Evolutionary conservation across 768 basidiomycete species (phyloP).

Genomic region (Russula sp.): DNA sequence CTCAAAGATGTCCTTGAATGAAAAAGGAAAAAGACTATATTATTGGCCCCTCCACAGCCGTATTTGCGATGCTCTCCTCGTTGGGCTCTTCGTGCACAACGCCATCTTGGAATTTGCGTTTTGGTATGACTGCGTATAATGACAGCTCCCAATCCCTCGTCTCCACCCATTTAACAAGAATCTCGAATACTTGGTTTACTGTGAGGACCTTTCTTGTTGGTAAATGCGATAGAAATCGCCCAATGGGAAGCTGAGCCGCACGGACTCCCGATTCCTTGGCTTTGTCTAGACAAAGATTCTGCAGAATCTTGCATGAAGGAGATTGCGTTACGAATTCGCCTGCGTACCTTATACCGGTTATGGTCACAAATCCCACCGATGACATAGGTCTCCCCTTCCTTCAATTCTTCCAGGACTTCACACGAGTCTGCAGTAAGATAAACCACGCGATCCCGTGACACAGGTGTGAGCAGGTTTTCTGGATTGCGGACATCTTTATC

Average conservation of each 20-base stretch:
- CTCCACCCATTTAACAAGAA: conserved; percentile 85
- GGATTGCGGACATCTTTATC: conserved; percentile 1
- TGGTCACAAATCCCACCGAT: conserved; percentile 95
- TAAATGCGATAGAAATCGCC: conserved; percentile 77
- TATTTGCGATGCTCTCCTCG: not conserved
- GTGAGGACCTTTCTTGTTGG: conserved; percentile 93
- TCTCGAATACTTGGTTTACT: conserved; percentile 93
- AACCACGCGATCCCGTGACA: conserved; percentile 45
- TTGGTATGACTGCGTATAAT: conserved; percentile 83
- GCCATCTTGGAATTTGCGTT: conserved; percentile 68
- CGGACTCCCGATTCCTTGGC: conserved; percentile 65
- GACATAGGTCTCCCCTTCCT: conserved; percentile 81
- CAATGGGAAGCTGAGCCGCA: conserved; percentile 89
- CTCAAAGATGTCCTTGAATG: conserved; percentile 52
- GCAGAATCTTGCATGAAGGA: conserved; percentile 4
- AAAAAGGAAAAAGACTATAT: not conserved
- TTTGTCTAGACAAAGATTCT: conserved; percentile 89
- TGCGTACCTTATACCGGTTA: conserved; percentile 84
- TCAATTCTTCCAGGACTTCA: conserved; percentile 77
- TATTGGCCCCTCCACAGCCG: not conserved
- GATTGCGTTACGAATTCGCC: not conserved
- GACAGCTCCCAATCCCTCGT: conserved; percentile 80
- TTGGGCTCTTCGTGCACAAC: conserved; percentile 26
- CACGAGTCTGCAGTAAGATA: conserved; percentile 95
- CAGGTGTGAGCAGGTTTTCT: not conserved